These are phyloP conservation scores for Ettlia oleoabundans DNA, from an alignment of 139 green algal species.

Conservation along the genomic window DNA sequence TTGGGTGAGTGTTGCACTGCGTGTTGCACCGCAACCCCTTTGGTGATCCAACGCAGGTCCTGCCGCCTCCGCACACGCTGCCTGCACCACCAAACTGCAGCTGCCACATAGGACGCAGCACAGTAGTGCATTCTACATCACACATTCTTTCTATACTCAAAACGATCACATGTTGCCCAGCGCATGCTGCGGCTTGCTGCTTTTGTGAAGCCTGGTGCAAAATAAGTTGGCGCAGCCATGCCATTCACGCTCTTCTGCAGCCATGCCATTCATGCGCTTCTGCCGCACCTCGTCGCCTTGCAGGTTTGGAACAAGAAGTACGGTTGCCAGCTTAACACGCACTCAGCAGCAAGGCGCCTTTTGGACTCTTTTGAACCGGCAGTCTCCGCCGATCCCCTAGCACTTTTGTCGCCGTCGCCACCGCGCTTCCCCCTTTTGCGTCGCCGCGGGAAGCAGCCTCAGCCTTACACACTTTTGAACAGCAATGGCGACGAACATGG, in stretches of 20 bases:
- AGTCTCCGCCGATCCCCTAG: slow-evolving; percentile 17
- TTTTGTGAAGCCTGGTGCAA: too few species aligned
- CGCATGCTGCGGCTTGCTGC: too few species aligned
- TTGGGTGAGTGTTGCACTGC: slow-evolving; percentile 16
- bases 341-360: slow-evolving; percentile 21
- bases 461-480: not conserved
- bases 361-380: slow-evolving; percentile 46
- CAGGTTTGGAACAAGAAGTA: slow-evolving; percentile 60
- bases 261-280: not conserved
- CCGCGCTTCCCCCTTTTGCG: not conserved
- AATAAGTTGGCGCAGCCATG: too few species aligned
- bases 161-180: too few species aligned
- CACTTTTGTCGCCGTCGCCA: slow-evolving; percentile 19
- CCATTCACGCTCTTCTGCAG: too few species aligned
- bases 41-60: too few species aligned
- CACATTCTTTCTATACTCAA: too few species aligned
- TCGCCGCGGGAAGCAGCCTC: not conserved
- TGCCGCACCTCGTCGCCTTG: not conserved
- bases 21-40: too few species aligned
- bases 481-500: slow-evolving; percentile 6
- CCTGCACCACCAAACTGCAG: too few species aligned
- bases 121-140: too few species aligned
- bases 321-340: slow-evolving; percentile 45
- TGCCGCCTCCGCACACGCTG: not conserved
- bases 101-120: too few species aligned